A percentile compares a stretch with the other conserved stretches of the same genome.
Conservation (phyloP, 2,329 filamentous ascomycete species). For the Arachnopeziza araneosa region DNA sequence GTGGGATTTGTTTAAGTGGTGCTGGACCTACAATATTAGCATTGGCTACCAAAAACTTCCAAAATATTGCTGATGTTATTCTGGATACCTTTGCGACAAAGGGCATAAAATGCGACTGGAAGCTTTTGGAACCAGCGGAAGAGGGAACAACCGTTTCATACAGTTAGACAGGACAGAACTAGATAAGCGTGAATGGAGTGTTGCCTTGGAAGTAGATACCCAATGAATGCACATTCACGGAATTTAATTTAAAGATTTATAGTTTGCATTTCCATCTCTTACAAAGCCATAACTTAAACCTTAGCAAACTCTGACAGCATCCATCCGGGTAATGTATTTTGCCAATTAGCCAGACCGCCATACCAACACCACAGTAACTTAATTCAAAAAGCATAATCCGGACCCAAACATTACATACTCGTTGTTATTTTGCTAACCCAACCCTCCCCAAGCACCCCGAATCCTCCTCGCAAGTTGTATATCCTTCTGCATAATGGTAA, state of each 20-base stretch:
- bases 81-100: slow-evolving; percentile 67
- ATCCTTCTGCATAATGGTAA: slow-evolving; percentile 97
- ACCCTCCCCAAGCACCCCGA: slow-evolving; percentile 70
- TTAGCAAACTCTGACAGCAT: neutral
- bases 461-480: slow-evolving; percentile 86
- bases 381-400: neutral
- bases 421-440: slow-evolving; percentile 36
- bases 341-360: neutral
- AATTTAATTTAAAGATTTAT: neutral
- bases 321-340: neutral
- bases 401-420: neutral
- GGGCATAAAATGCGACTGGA: slow-evolving; percentile 77
- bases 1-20: slow-evolving; percentile 91
- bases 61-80: slow-evolving; percentile 75
- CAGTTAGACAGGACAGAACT: slow-evolving; percentile 12
- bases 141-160: slow-evolving; percentile 40
- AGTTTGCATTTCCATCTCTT: neutral
- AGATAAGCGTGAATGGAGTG: neutral
- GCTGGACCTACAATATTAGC: slow-evolving; percentile 94
- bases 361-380: neutral
- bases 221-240: neutral
- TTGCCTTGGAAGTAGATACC: neutral
- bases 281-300: neutral
- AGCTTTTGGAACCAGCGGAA: slow-evolving; percentile 80
- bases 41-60: slow-evolving; percentile 84